Evolutionary conservation across 23 red algal species (phyloP).

Genomic region (Gracilariopsis chorda): DNA sequence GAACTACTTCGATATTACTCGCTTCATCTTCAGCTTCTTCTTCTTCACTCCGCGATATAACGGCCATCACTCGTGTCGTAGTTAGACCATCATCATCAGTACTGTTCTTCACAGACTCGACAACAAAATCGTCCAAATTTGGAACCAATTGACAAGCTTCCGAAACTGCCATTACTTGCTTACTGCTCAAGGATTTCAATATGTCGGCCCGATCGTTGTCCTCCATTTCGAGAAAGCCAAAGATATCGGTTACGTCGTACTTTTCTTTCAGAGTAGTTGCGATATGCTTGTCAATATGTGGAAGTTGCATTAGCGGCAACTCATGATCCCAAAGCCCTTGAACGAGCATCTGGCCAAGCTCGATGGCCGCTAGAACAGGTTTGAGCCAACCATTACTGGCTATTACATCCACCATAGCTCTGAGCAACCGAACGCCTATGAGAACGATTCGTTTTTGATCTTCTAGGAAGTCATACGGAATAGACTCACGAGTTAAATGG

Average conservation of each 20-base stretch:
- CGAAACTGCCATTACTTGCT: constrained; percentile 60
- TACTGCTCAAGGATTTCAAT: constrained; percentile 36
- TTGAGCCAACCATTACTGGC: constrained; percentile 73
- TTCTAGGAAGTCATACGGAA: constrained; percentile 34
- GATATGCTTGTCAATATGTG: constrained; percentile 55
- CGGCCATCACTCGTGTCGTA: constrained; percentile 19
- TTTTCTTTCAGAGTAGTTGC: constrained; percentile 20
- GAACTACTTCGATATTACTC: background rate
- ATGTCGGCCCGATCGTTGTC: constrained; percentile 41
- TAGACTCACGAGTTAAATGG: constrained; percentile 37
- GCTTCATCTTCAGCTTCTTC: constrained; percentile 33
- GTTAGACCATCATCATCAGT: constrained; percentile 19
- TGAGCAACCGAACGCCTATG: constrained; percentile 55
- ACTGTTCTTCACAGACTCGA: constrained; percentile 3
- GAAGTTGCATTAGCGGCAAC: constrained; percentile 77
- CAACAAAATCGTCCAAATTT: constrained; percentile 53
- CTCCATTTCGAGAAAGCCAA: constrained; percentile 84
- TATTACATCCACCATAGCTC: constrained; percentile 82
- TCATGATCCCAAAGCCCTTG: constrained; percentile 79
- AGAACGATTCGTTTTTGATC: constrained; percentile 59
- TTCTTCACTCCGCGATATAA: constrained; percentile 44
- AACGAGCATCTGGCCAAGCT: constrained; percentile 77
- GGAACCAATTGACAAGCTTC: constrained; percentile 78
- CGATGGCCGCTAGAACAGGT: constrained; percentile 72
- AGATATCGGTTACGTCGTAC: constrained; percentile 56